phyloP scores from a whole-genome alignment of 192 early-diverging fungal species.

The Coemansia sp. region DNA sequence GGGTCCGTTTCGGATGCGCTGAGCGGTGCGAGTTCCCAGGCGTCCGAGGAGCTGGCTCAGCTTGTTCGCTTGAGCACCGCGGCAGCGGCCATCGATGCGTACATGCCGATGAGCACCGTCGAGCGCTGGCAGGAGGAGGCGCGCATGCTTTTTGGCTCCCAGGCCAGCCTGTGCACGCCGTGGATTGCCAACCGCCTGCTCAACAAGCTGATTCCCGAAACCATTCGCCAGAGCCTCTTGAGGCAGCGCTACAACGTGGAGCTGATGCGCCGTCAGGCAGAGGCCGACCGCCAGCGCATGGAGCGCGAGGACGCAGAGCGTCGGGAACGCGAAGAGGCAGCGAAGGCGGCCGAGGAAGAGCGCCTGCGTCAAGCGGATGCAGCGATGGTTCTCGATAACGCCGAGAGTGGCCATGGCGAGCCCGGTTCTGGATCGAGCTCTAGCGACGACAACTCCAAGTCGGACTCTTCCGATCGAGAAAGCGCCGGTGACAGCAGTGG shows the following conservation, averaged over 20 bases:
- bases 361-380: conserved; percentile 21
- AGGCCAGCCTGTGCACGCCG: conserved; percentile 59
- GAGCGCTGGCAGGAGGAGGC: conserved; percentile 90
- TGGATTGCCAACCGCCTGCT: conserved; percentile 62
- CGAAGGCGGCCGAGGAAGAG: conserved; percentile 27
- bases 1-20: conserved; percentile 21
- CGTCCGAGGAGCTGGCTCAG: conserved; percentile 24
- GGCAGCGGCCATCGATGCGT: conserved; percentile 61
- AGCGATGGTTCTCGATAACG: background rate
- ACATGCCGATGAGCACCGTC: conserved; percentile 62
- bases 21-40: conserved; percentile 13
- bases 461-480: background rate
- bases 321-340: conserved; percentile 56
- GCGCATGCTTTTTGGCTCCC: conserved; percentile 69
- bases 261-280: conserved; percentile 32
- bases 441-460: background rate
- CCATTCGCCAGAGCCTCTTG: conserved; percentile 59
- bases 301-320: conserved; percentile 53
- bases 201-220: conserved; percentile 71
- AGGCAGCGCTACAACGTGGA: conserved; percentile 44
- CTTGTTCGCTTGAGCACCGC: conserved; percentile 37
- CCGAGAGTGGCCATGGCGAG: conserved; percentile 5
- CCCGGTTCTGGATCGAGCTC: conserved; percentile 4
- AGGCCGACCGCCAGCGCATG: conserved; percentile 38
- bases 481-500: too few species aligned